Evolutionary conservation across 352 stramenopile genomes (phyloP), one percentile per base, ranked within the genome.

Genomic region (Phytophthora brassicae): DNA sequence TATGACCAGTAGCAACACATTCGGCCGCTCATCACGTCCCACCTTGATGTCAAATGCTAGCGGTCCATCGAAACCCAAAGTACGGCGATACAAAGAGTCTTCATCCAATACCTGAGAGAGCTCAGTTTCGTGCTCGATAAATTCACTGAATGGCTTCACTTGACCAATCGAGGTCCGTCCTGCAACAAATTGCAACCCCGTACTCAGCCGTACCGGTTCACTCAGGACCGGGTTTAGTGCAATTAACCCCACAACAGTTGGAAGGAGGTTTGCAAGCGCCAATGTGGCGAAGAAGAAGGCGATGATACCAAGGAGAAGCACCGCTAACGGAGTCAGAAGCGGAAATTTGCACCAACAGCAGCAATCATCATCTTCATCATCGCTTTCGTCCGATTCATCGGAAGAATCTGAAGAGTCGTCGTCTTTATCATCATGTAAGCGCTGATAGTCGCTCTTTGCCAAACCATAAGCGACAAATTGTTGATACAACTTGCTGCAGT

Each of bases 1-100:
- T 54, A 90, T 62, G 5, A 84, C 75, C 13, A 90, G 49, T n/a
- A 90, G 43, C 11, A 90, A 54, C 24, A 90, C 79, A 24, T 90
- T 90, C 19, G 80, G 77, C 12, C 58, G 69, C 28, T 90, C 75
- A 6, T 66, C 42, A 6, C 64, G 56, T 7, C 26, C 41, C 8
- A 88, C 39, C 5, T 57, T 49, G 5, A 88, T 74, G 43, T 90
- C 68, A 60, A 90, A 90, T 20, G 81, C 78, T 5, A 80, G 39
- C 3, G 72, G 71, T 0, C 81, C 81, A n/a, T 70, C 51, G 53
- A 87, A 90, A 0, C 74, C 78, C 11, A 58, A 16, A 0, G 81
- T 87, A 1, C 64, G 70, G 3, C 81, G 77, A 12, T 77, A 77
- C 11, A 90, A 68, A 29, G 75, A 72, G 38, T 86, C 49, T 3